These are phyloP conservation scores for Madurella mycetomatis DNA, from an alignment of 2,329 filamentous ascomycete genomes.

Conservation along the genomic window DNA sequence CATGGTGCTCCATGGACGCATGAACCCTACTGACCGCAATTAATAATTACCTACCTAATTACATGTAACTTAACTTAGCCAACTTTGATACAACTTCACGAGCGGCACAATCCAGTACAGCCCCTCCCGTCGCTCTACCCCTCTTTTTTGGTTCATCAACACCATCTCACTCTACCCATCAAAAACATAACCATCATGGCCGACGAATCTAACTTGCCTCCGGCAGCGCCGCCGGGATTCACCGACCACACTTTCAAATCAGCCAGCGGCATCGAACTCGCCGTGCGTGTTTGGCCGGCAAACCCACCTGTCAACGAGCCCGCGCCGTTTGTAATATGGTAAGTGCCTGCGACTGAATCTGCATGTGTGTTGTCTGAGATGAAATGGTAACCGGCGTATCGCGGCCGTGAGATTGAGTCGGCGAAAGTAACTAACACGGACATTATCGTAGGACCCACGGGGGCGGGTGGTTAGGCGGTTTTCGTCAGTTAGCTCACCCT, in stretches of 20 bases:
- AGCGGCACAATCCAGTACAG: no score
- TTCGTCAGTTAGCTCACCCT: constrained; percentile 8
- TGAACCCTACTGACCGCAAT: no score
- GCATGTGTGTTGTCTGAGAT: no score
- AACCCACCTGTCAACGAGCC: constrained; percentile 5
- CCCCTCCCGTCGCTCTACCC: no score
- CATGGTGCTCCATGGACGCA: no score
- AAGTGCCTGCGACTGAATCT: background rate
- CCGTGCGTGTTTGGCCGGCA: constrained; percentile 23
- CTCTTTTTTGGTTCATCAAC: background rate
- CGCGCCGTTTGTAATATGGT: constrained; percentile 20
- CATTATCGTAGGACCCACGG: constrained; percentile 18
- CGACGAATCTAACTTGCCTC: constrained; percentile 1
- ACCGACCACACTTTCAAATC: constrained; percentile 20
- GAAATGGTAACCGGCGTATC: no score
- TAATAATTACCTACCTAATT: no score
- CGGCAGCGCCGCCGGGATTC: constrained; percentile 15
- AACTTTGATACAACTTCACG: no score
- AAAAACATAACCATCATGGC: background rate
- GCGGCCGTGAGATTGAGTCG: no score
- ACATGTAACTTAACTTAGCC: no score
- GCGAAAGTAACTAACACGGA: no score
- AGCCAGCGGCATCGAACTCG: constrained; percentile 11
- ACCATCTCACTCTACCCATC: background rate
- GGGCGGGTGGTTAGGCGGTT: constrained; percentile 22